Base-by-base conservation (phyloP, 805 yeast genomes). In the Saturnispora saitoi region DNA sequence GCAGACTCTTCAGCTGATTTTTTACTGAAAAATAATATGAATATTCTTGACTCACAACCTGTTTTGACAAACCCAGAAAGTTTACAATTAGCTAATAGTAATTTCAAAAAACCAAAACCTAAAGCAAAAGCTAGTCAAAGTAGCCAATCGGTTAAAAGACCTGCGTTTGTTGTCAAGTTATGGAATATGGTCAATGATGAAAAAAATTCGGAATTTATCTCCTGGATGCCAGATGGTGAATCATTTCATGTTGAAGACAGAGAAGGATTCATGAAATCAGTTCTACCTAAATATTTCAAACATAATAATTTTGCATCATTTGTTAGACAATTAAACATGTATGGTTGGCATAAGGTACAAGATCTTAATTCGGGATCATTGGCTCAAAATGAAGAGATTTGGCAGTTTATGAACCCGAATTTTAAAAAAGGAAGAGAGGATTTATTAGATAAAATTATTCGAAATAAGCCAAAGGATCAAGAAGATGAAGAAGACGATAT, bases 331-430 rank as follows among this genome's bases (percentile, higher is more conserved):
- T 73, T 91, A 59, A 91, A 91, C 67, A 91, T 93, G 99, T 93
- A 93, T 63, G 99, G 99, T 10, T 93, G 97, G 96, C 98, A 90
- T 70, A 93, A 93, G 67, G 93, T 93, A 4, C 99, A 93, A 66
- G 98, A 93, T 66, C 80, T 90, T 20, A 85, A 70, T 49, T 76
- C 84, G 24, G 97, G 95, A 2, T 76, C 90, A 4, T 67, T 81
- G 51, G 73, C 76, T 48, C 72, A 69, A 49, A 67, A 68, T 38
- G 96, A 90, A 49, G 98, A 93, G 59, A 76, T 80, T 48, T 83
- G 90, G 86, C 95, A 89, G 65, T 93, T 93, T 69, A 81, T 80
- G 53, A 87, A 89, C 54, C 89, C 93, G 2, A 75, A 80, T 60
- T 93, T 93, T 63, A 70, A 79, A 32, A 73, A 75, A 51, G 95